These are phyloP conservation scores for Trichosphaerium sp. DNA, from an alignment of 78 protist species.

Conservation along the genomic window DNA sequence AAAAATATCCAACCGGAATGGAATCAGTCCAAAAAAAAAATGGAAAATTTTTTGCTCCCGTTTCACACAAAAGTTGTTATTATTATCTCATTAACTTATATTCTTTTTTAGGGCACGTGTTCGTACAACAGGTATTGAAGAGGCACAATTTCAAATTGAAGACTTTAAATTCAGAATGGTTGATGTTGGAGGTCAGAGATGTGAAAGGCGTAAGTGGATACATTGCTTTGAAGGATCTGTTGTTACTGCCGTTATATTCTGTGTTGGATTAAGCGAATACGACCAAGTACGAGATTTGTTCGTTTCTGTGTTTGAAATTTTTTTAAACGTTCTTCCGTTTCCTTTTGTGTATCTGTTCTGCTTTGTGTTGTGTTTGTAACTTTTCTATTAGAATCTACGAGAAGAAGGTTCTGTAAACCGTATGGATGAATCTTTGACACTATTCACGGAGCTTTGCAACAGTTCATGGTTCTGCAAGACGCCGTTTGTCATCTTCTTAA, in stretches of 20 bases:
- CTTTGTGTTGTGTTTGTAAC: too few species aligned
- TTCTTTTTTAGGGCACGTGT: conserved; percentile 64
- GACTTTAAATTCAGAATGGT: conserved; percentile 42
- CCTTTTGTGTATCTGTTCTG: too few species aligned
- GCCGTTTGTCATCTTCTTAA: conserved; percentile 50
- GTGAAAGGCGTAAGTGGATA: conserved; percentile 71
- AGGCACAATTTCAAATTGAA: conserved; percentile 31
- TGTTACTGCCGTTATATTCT: conserved; percentile 70
- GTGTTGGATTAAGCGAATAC: conserved; percentile 48
- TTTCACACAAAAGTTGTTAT: too few species aligned
- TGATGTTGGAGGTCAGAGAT: conserved; percentile 86
- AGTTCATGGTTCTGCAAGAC: conserved; percentile 51
- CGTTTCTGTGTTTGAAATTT: too few species aligned
- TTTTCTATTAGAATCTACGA: too few species aligned
- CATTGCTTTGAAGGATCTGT: conserved; percentile 73
- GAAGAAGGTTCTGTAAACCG: conserved; percentile 66
- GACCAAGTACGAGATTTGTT: too few species aligned
- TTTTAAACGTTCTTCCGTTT: too few species aligned
- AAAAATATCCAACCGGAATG: too few species aligned
- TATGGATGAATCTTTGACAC: conserved; percentile 41
- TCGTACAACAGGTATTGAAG: conserved; percentile 66
- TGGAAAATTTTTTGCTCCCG: too few species aligned
- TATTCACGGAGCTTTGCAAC: conserved; percentile 62
- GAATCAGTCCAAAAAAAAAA: too few species aligned
- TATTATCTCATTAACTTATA: too few species aligned